Evolutionary conservation across 768 basidiomycete species (phyloP), one percentile per base, ranked within the genome.

Genomic region (Tephrocybe sp.): DNA sequence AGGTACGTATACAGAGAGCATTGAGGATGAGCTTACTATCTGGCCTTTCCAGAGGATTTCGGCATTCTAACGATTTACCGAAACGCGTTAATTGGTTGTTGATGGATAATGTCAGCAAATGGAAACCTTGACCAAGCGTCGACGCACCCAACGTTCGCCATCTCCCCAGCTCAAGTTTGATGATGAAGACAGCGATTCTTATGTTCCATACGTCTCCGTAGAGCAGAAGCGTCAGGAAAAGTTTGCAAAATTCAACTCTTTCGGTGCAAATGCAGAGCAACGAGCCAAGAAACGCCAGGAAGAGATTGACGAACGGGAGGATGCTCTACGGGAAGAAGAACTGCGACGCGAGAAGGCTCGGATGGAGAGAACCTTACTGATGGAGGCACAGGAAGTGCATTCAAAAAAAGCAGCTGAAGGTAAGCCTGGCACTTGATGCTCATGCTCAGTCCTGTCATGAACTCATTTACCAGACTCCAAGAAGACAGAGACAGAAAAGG

Each of bases 371-470:
- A 97, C 94, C 0, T 70, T 99, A 42, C 71, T 99, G 44, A 68
- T 93, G 62, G 94, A 97, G 66, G 97, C 97, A 1, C 93, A 98
- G 69, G 96, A 98, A 64, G 95, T 98, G 26, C 93, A 96, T 62
- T 78, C 79, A 21, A 78, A 78, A 67, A 92, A 87, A 68, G 91
- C 88, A 3, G 78, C 76, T 48, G 90, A 96, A 73, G 89, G 93
- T 91, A 48, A 40, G 72, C 63, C 14, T 15, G 14, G 17, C 49
- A 23, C 47, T 51, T 30, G 15, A 43, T 39, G 20, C 7, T 6
- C 17, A 18, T 40, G 30, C 20, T 43, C 26, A 21, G 43, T 1
- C 17, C 42, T 6, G 8, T 52, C 28, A 23, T 37, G 36, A 23
- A 24, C 39, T 18, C 3, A 37, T 50, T 59, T 43, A 50, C 37